Evolutionary conservation across 495 filamentous ascomycete species (phyloP), one percentile per base, ranked within the genome.

Genomic region (Jackrogersella multiformis): DNA sequence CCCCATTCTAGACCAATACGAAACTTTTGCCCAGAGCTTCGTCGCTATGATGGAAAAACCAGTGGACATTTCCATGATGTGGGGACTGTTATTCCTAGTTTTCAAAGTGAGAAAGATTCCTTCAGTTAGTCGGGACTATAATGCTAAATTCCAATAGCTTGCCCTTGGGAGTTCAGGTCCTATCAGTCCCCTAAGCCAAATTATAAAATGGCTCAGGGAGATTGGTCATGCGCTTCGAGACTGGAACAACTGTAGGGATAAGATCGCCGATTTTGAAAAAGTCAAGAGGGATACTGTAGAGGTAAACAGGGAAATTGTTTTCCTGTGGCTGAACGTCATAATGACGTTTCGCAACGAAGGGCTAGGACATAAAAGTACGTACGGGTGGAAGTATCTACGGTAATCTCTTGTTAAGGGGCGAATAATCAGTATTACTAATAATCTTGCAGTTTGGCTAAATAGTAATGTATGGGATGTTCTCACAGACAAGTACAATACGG

Each of bases 21-120:
- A 64, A 18, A 36, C 21, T 1, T 64, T 64, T 10, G 60, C 60
- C 9, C 28, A 10, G 8, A 30, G 26, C 9, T 64, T 64, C n/a
- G 51, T 64, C 13, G 15, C 41, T 16, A 56, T 56, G 39, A 64
- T 64, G 60, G 5, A 2, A 18, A 55, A 49, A 13, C 39, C 38
- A 12, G 28, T 64, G 2, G 60, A 56, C 32, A 56, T 41, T 20
- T 64, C 60, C 0, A 56, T 64, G 60, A 64, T 64, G 60, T 64
- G 60, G 60, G 60, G 60, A 1, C 20, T 64, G 1, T 34, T 64
- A 21, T 64, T 32, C 5, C 52, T 64, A 12, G 60, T 64, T 16
- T 45, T 64, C 51, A 64, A 56, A 32, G 60, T 46, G 49, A 18
- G 42, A 15, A 6, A 48, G 13, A 15, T 36, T 46, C 24, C 12